Evolutionary conservation across 2,329 filamentous ascomycete species (phyloP), one percentile per base, ranked within the genome.

Genomic region (Colletotrichum tabaci): DNA sequence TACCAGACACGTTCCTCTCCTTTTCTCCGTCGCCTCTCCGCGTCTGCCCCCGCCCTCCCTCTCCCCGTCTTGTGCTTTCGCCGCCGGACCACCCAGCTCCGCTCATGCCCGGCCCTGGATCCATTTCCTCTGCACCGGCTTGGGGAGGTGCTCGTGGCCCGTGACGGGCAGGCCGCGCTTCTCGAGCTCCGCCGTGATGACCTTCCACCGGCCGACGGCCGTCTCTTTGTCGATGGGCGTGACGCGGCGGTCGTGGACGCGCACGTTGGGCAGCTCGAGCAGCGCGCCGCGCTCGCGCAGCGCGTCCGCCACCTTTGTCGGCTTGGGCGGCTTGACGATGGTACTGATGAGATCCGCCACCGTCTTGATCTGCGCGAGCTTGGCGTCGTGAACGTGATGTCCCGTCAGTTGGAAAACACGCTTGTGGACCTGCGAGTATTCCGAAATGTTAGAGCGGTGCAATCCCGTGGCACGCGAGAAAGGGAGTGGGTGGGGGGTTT

Each of bases 391-490:
- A 74, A 98, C 86, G 71, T 90, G 88, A 73, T 91, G 89, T 72
- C 94, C 94, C n/a, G 92, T 95, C 72, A 97, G 86, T 80, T 96
- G 93, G 80, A 92, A 90, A 73, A 95, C 84, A 71, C 94, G 92
- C 84, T 98, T 97, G 77, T 91, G 84, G 74, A 96, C 87, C 95
- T 98, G 75, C 23, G 44, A 4, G 30, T 21, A 16, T 7, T 35
- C 18, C 4, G 30, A 35, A 9, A 18, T n/a, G 44, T 42, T 16
- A n/a, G 49, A 10, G 6, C 23, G 26, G 35, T 55, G 55, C 67
- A 18, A 18, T 35, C 52, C 35, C 30, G 7, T 9, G 18, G 30
- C 16, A 10, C 52, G 10, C 58, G 21, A 3, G 10, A 58, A 30
- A 9, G 16, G 16, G n/a, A 18, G 13, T 10, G 46, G 2, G 35